These are phyloP conservation scores for Lepidium didymum DNA, from an alignment of 345 rosid genomes.

Conservation along the genomic window DNA sequence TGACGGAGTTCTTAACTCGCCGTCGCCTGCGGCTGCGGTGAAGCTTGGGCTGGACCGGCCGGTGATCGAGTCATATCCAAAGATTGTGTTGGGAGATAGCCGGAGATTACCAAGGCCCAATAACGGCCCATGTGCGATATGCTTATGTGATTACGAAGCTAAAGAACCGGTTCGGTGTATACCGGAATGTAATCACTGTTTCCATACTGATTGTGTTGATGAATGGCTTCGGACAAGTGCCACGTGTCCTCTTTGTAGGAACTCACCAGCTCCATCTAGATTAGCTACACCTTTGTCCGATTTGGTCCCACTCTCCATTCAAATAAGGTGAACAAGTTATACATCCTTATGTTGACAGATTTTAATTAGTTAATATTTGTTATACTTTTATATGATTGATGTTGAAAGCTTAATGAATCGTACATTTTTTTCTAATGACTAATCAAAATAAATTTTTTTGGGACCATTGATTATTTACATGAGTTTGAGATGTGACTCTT, in stretches of 20 bases:
- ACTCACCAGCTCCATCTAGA: slow-evolving; percentile 45
- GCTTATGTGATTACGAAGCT: slow-evolving; percentile 49
- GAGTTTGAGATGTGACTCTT: not conserved
- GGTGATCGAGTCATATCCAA: slow-evolving; percentile 46
- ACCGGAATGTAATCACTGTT: slow-evolving; percentile 70
- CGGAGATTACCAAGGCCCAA: slow-evolving; percentile 49
- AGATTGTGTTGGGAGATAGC: slow-evolving; percentile 56
- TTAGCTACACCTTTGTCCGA: slow-evolving; percentile 54
- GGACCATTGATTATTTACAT: not conserved
- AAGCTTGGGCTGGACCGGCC: slow-evolving; percentile 39
- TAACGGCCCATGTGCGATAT: slow-evolving; percentile 59
- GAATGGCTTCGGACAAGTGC: slow-evolving; percentile 62
- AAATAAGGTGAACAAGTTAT: slow-evolving; percentile 38
- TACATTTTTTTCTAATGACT: not conserved
- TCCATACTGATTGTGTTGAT: slow-evolving; percentile 63
- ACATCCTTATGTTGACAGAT: not conserved
- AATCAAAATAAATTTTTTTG: not conserved
- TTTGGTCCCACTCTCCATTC: slow-evolving; percentile 43
- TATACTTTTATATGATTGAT: not conserved
- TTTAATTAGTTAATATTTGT: not conserved
- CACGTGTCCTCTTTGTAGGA: slow-evolving; percentile 72
- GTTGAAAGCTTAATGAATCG: not conserved
- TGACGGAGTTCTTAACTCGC: slow-evolving; percentile 1
- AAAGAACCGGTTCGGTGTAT: slow-evolving; percentile 46
- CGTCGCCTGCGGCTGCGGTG: slow-evolving; percentile 6